phyloP scores from a whole-genome alignment of 2,329 filamentous ascomycete species.

The Aspergillus hortae region DNA sequence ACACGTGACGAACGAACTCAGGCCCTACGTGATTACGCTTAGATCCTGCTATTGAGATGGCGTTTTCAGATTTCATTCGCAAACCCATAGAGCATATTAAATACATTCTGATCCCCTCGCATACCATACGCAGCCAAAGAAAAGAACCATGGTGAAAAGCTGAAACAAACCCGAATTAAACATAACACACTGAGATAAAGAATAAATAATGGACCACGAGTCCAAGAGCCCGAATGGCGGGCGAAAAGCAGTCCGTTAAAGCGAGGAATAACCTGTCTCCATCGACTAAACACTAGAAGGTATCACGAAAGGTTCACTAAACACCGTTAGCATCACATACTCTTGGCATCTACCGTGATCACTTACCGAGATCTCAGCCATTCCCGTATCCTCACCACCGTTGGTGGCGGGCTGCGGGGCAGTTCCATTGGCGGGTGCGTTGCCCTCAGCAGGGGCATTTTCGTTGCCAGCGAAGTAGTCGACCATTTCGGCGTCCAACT shows the following conservation, averaged over 20 bases:
- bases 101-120: constrained; percentile 13
- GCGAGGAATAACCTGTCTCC: constrained; percentile 9
- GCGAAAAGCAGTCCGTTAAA: not conserved
- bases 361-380: constrained; percentile 56
- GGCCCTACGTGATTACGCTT: not conserved
- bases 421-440: constrained; percentile 45
- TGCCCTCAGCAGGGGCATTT: constrained; percentile 37
- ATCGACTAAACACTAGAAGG: constrained; percentile 1
- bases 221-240: not conserved
- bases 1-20: not conserved
- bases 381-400: constrained; percentile 50
- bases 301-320: constrained; percentile 16
- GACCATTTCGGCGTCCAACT: constrained; percentile 95
- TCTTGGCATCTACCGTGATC: not conserved
- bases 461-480: constrained; percentile 71
- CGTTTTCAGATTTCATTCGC: not conserved
- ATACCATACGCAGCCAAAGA: constrained; percentile 1
- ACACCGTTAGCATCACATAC: not conserved
- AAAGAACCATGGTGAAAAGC: constrained; percentile 8
- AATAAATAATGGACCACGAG: constrained; percentile 1
- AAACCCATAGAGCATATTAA: constrained; percentile 11
- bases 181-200: constrained; percentile 3
- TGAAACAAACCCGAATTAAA: constrained; percentile 5
- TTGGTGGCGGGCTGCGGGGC: constrained; percentile 48
- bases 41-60: not conserved